Percentiles rank a stretch among this genome's conserved stretches.
Conservation (phyloP, 768 basidiomycete species). For the Podaxis carcinomalis region DNA sequence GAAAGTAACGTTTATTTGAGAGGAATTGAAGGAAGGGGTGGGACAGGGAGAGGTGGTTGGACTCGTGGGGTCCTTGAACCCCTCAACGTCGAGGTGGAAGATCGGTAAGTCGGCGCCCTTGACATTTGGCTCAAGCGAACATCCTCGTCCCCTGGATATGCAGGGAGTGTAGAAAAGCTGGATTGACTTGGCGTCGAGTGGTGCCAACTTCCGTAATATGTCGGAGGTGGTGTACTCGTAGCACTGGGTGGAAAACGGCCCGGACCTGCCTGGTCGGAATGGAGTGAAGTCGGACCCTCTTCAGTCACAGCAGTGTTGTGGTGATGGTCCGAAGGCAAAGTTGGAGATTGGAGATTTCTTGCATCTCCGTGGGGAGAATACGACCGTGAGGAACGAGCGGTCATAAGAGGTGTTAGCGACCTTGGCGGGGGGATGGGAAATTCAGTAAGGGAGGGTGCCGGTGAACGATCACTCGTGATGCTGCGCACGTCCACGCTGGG, state of each 20-base stretch:
- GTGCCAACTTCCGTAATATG: background rate
- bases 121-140: background rate
- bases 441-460: background rate
- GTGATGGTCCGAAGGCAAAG: background rate
- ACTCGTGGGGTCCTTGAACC: background rate
- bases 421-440: background rate
- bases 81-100: background rate
- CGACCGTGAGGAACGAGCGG: background rate
- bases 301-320: background rate
- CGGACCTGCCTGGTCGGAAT: background rate
- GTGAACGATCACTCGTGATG: background rate
- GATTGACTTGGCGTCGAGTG: background rate
- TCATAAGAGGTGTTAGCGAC: background rate
- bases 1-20: background rate
- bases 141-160: background rate
- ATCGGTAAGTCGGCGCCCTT: background rate
- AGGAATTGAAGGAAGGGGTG: background rate
- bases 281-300: background rate
- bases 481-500: background rate
- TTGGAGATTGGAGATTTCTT: background rate
- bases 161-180: background rate
- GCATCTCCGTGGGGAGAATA: background rate
- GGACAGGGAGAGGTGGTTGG: background rate
- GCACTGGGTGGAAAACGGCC: background rate
- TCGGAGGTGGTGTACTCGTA: background rate